Evolutionary conservation across 2,329 filamentous ascomycete species (phyloP), one percentile per base, ranked within the genome.

Genomic region (Fusarium sp.): DNA sequence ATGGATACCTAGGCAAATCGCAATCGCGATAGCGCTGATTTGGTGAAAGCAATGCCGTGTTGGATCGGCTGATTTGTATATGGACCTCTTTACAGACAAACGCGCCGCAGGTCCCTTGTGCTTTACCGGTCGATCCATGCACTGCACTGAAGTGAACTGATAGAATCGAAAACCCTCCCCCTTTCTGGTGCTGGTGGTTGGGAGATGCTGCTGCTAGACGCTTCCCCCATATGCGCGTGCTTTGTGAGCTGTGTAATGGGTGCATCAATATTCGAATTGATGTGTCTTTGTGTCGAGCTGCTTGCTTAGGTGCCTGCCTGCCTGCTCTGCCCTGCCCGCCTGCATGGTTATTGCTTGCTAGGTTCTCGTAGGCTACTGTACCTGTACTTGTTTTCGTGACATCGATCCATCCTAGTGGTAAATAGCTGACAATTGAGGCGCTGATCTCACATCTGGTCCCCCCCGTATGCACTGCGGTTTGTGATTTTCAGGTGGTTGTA

Each of bases 371-470:
- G 55, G 51, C 42, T 22, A 40, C 28, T 31, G 28, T 31, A 31
- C 28, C 28, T 31, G 28, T 42, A 53, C 51, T 58, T 47, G 49
- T 67, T 59, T 54, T 61, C 55, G 64, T 57, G 54, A 55, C 50
- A 39, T 56, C 43, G 50, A 44, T 56, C 45, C 52, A 51, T 53
- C 50, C 40, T 31, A 42, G 46, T 57, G 55, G 43, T 62, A 69
- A 59, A 60, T 62, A 53, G 56, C 58, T 36, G 56, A 62, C 57
- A 51, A 70, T 54, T 39, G 40, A 60, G 53, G 24, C 13, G 71
- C 64, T 68, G 71, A 73, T 73, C 71, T 72, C 63, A 61, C 54
- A 70, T 72, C 65, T 69, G 55, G 53, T 54, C 40, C 56, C 63
- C 58, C 53, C 52, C 46, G 54, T 52, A 53, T 49, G 65, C 39